phyloP scores from a whole-genome alignment of 192 early-diverging fungal species.

The Coemansia sp. region DNA sequence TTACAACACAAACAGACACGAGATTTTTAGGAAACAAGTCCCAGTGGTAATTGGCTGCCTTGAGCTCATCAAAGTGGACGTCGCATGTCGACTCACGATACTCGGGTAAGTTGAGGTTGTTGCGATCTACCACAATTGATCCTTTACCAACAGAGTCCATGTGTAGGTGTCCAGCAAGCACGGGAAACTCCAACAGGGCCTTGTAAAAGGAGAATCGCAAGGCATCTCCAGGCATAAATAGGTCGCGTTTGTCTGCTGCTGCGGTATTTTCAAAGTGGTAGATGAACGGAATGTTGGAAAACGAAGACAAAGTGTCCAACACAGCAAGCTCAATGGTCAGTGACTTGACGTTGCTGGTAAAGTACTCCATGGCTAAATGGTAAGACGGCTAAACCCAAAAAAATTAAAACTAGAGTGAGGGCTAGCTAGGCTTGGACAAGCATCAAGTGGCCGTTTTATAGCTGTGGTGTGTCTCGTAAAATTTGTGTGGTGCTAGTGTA shows the following conservation, averaged over 20 bases:
- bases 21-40: conserved; percentile 1
- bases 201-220: conserved; percentile 16
- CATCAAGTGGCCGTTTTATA: neutral
- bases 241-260: neutral
- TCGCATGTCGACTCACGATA: conserved; percentile 18
- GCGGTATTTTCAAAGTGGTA: conserved; percentile 16
- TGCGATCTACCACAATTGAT: conserved; percentile 1
- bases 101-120: conserved; percentile 28
- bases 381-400: neutral
- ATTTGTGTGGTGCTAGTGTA: neutral
- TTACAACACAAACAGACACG: neutral
- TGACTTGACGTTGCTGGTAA: neutral
- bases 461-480: neutral
- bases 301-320: conserved; percentile 12
- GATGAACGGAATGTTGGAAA: conserved; percentile 16
- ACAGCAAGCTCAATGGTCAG: conserved; percentile 6
- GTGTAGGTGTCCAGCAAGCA: conserved; percentile 16
- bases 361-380: neutral
- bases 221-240: conserved; percentile 23
- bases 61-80: conserved; percentile 9
- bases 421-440: neutral
- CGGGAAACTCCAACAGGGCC: conserved; percentile 15
- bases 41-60: conserved; percentile 13
- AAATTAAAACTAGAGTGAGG: neutral
- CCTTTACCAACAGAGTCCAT: neutral